These are phyloP conservation scores for Bassia scoparia DNA, from an alignment of 148 eudicot genomes.

Conservation along the genomic window DNA sequence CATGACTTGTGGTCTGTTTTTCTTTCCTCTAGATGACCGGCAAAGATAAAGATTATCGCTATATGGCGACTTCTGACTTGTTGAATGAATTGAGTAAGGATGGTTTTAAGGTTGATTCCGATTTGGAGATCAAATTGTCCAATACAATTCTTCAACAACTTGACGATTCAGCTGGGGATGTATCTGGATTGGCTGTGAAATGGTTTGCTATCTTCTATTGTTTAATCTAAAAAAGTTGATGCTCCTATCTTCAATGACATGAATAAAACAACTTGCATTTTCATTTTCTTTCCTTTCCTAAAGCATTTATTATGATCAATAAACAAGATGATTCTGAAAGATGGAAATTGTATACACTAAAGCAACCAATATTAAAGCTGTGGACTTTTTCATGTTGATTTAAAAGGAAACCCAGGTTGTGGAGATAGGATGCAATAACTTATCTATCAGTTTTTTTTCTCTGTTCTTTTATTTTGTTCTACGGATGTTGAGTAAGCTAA, in stretches of 20 bases:
- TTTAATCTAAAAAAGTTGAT: neutral
- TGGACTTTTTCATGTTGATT: no score
- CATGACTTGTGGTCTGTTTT: neutral
- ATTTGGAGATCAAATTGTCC: slow-evolving; percentile 75
- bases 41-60: slow-evolving; percentile 89
- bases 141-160: slow-evolving; percentile 83
- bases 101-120: slow-evolving; percentile 68
- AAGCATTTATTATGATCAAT: no score
- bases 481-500: no score
- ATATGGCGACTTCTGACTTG: slow-evolving; percentile 98
- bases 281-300: neutral
- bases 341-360: no score
- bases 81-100: slow-evolving; percentile 86
- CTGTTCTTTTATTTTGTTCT: no score
- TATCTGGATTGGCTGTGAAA: slow-evolving; percentile 96
- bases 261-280: neutral
- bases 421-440: no score
- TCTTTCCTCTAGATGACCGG: slow-evolving; percentile 59
- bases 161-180: slow-evolving; percentile 94
- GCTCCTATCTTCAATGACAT: no score
- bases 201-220: slow-evolving; percentile 49
- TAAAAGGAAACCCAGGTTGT: no score
- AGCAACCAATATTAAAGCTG: no score
- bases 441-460: no score
- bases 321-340: no score